Base-by-base conservation (phyloP, 228 moss, liverwort and hornwort species). In the Sphagnum magellanicum region DNA sequence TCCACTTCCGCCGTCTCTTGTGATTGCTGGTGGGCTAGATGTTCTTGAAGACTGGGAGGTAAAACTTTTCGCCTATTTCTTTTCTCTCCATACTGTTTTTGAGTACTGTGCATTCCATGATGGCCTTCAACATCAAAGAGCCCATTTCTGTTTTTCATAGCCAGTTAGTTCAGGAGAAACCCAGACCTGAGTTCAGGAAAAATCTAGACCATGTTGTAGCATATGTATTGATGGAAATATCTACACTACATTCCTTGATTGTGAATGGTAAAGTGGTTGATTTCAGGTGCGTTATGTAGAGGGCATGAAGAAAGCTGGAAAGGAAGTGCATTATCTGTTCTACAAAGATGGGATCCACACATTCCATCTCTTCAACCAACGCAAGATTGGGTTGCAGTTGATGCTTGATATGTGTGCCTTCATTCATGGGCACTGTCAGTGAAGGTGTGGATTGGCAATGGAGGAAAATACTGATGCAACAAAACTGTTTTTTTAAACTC, bases 31-130 rank as follows among this genome's bases (percentile, higher is more conserved):
- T 50, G 65, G 74, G 0, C 76, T 88, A 0, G 96, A 96, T 67
- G 74, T 91, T 63, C 65, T 96, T 16, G 76, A 88, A 62, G 96
- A 96, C 57, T 82, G 88, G 81, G 75, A 88, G 84, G 81, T 84
- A 50, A 32, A 55, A 63, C 0, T 64, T 59, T 52, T 51, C 7
- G 11, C n/a, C 51, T 55, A 8, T 55, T 55, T 8, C 55, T 55
- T 55, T 12, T 55, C 12, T 55, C 32, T 32, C 55, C 55, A 55
- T 55, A 8, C 55, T 55, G 55, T 55, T 55, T 12, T 55, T 55
- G 55, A 32, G 32, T 32, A 32, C 32, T 32, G 2, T 32, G 32
- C 32, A 32, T 32, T 32, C 32, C 32, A 32, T 32, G 32, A 32
- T 32, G 32, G 3, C 32, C 32, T 32, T 32, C 32, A 32, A 32